Base-by-base conservation (phyloP, 768 basidiomycete genomes). In the Mycena vitilis region DNA sequence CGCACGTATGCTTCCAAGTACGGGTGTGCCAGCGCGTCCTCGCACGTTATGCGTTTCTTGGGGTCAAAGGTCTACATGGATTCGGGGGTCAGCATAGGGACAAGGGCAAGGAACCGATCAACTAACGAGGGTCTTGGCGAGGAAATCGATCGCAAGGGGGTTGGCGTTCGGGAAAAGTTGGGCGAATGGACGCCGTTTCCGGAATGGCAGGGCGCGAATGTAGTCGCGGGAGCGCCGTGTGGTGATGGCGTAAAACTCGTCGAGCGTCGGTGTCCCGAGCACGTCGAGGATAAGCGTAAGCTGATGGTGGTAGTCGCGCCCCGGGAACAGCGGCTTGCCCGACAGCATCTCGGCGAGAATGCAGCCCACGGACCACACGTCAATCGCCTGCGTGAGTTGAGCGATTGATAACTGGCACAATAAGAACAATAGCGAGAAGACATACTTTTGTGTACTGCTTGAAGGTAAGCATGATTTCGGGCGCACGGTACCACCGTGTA, bases 381-480 rank as follows among this genome's bases (percentile, higher is more conserved):
- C 93, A 70, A 95, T 94, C n/a, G 93, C 93, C 88, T 90, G 66
- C 45, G 55, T 23, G 66, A 59, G 2, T 10, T 40, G 10, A 9
- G 15, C 40, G 12, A 6, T 51, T 20, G 36, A 36, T 62, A 16
- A 42, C 2, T 30, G 55, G 66, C 56, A 52, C 47, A 66, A 60
- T 65, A 65, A 71, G 38, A 56, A 63, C 47, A 68, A 60, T 64
- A 23, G 52, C 5, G 48, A 70, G 11, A 13, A 30, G 60, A 51
- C 57, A 12, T 44, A 62, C 55, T 40, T 96, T 96, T 59, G 96
- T 97, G 82, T 99, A 99, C 78, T 98, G 93, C 78, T 98, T 97
- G 86, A 98, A 99, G 12, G 96, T 98, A 59, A 99, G 86, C 98
- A 99, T 99, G 82, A 99, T 96, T 79, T 99, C 98, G 0, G 98